A percentile compares a stretch with the other conserved stretches of the same genome.
phyloP scores from a whole-genome alignment of 2,329 filamentous ascomycete species.

The Exserohilum rostratum region DNA sequence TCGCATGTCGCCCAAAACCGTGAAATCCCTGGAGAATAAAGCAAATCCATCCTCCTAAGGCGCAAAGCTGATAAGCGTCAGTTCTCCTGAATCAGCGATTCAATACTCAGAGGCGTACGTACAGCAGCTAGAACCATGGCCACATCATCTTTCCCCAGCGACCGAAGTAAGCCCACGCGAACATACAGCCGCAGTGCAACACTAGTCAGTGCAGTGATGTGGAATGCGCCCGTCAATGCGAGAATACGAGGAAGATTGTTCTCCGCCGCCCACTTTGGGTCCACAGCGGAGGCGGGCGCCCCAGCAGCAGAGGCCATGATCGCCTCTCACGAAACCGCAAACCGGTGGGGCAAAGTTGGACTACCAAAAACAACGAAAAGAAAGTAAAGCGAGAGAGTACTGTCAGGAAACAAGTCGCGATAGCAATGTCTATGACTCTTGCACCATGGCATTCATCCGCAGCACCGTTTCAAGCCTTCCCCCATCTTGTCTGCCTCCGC shows the following conservation, averaged over 20 bases:
- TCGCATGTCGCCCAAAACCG: slow-evolving; percentile 9
- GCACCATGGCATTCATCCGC: background rate
- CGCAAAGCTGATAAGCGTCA: background rate
- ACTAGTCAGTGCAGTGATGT: slow-evolving; percentile 1
- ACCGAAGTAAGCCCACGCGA: slow-evolving; percentile 3
- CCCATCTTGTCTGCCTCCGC: background rate
- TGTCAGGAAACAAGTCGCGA: background rate
- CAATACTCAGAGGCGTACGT: background rate
- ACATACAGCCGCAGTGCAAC: slow-evolving; percentile 7
- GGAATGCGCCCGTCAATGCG: slow-evolving; percentile 3
- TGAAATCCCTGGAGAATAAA: slow-evolving; percentile 10
- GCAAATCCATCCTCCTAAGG: slow-evolving; percentile 5
- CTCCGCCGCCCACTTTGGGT: slow-evolving; percentile 11
- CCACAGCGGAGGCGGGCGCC: background rate
- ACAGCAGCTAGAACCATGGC: slow-evolving; percentile 4
- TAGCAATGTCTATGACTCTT: background rate
- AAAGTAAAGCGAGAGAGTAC: no score
- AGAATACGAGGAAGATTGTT: slow-evolving; percentile 11
- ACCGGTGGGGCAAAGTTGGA: background rate
- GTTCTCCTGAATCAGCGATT: background rate
- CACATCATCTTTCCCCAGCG: slow-evolving; percentile 6
- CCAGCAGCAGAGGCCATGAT: background rate
- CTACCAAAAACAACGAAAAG: background rate
- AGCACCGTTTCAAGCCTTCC: background rate
- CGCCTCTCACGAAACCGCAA: background rate